phyloP scores from a whole-genome alignment of 352 stramenopile genomes.

The Phytophthora cryptogea region DNA sequence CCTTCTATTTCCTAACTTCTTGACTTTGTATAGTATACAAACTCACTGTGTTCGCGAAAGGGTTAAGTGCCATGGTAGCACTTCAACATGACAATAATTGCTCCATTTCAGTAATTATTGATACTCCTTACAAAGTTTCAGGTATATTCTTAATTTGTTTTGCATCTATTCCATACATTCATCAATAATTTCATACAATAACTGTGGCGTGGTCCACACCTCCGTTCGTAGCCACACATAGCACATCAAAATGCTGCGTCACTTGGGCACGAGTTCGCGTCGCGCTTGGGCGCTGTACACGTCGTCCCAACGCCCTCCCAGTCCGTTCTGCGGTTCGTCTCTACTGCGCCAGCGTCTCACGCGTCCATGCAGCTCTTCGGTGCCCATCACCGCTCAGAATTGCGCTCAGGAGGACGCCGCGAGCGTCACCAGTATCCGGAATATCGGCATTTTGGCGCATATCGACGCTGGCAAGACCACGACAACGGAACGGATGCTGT shows the following conservation, averaged over 20 bases:
- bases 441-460: slow-evolving; percentile 99
- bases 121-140: slow-evolving; percentile 1
- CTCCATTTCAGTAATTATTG: slow-evolving; percentile 5
- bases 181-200: slow-evolving; percentile 3
- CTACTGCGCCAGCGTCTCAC: slow-evolving; percentile 5
- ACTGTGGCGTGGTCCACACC: not conserved
- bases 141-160: not conserved
- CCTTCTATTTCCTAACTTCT: slow-evolving; percentile 1
- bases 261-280: slow-evolving; percentile 8
- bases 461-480: slow-evolving; percentile 99
- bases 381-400: slow-evolving; percentile 13
- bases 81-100: slow-evolving; percentile 26
- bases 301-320: not conserved
- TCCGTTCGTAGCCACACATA: slow-evolving; percentile 16
- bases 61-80: slow-evolving; percentile 2
- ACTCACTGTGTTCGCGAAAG: not conserved
- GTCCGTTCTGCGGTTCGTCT: not conserved
- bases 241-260: slow-evolving; percentile 21
- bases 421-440: slow-evolving; percentile 73
- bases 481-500: slow-evolving; percentile 98
- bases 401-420: slow-evolving; percentile 21
- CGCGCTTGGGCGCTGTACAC: slow-evolving; percentile 12
- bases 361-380: slow-evolving; percentile 25
- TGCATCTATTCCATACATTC: not conserved
- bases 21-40: slow-evolving; percentile 1